Conservation (phyloP, 192 early-diverging fungal species). For the Mortierella hygrophila region DNA sequence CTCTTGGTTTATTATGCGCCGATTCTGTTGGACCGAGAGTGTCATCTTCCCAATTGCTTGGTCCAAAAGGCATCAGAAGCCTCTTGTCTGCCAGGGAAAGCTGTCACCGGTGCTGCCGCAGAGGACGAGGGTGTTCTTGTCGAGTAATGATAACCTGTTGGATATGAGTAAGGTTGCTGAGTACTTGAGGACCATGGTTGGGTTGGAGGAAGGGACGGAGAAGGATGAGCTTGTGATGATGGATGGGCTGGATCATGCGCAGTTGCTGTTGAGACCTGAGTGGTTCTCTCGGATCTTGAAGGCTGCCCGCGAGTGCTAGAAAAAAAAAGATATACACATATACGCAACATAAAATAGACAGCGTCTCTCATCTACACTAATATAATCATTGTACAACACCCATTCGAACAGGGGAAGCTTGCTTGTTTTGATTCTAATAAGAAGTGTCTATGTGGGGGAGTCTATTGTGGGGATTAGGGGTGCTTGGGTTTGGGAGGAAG, state of each 20-base stretch:
- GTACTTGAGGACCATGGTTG: constrained; percentile 53
- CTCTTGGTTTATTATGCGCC: constrained; percentile 67
- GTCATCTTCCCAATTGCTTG: constrained; percentile 53
- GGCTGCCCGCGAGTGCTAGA: constrained; percentile 25
- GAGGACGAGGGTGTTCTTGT: constrained; percentile 58
- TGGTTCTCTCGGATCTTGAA: constrained; percentile 44
- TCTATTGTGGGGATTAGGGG: not conserved
- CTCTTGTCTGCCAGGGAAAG: constrained; percentile 12
- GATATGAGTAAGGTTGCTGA: constrained; percentile 46
- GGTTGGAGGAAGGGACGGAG: constrained; percentile 20
- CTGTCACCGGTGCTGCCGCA: constrained; percentile 31
- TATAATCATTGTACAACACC: too few species aligned
- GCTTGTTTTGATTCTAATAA: not conserved
- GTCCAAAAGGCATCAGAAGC: constrained; percentile 11
- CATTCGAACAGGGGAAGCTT: too few species aligned
- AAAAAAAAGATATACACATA: not conserved
- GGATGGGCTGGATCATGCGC: constrained; percentile 62
- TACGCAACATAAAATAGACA: not conserved
- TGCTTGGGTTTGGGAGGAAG: constrained; percentile 1
- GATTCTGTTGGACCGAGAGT: constrained; percentile 65
- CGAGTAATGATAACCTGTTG: constrained; percentile 60
- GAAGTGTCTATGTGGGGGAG: not conserved
- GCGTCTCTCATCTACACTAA: too few species aligned
- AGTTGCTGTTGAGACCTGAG: constrained; percentile 47
- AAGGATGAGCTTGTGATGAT: constrained; percentile 57